Base-by-base conservation (phyloP, 148 eudicot species). In the Persicaria maculosa region DNA sequence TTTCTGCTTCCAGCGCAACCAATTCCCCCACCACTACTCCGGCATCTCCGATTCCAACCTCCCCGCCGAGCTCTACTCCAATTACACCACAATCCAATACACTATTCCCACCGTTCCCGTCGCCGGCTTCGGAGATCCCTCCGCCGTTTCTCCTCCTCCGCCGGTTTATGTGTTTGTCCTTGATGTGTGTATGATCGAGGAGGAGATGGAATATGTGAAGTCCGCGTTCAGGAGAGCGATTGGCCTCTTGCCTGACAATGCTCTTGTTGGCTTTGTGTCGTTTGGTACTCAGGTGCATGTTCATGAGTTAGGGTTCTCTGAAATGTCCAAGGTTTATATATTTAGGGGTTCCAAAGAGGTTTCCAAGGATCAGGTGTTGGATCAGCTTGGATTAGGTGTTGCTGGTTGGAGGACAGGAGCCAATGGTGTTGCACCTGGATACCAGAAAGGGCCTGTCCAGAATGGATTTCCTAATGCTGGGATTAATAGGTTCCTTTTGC, bases 281-380 rank as follows among this genome's bases (percentile, higher is more conserved):
- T 94, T 75, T 71, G 98, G 98, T 58, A 94, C 96, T 0, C 98
- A 91, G 77, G 98, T 94, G 14, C 95, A 93, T 81, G 98, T 94
- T 7, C 96, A 94, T 72, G 98, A 94, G 75, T 74, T 94, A 58
- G 98, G 98, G 57, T 94, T 87, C 77, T 74, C 83, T 4, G 98
- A 90, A 16, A 84, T 90, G 90, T 82, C 88, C 9, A 94, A 94
- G 84, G 97, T 94, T 72, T 91, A 86, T 59, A 91, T 94, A 1
- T 94, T 94, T 75, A 76, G 93, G 77, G 98, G 98, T 6, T 84
- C 85, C 0, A 94, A 88, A 73, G 97, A 89, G 75, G 22, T 88
- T 50, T 55, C 86, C 0, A 91, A 87, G 77, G 98, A 94, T 82
- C 90, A 88, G 83, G 88, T 94, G 67, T 85, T 91, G 91, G 97